phyloP scores from a whole-genome alignment of 2,329 filamentous ascomycete genomes.

The Dryadomyces sulphureus region DNA sequence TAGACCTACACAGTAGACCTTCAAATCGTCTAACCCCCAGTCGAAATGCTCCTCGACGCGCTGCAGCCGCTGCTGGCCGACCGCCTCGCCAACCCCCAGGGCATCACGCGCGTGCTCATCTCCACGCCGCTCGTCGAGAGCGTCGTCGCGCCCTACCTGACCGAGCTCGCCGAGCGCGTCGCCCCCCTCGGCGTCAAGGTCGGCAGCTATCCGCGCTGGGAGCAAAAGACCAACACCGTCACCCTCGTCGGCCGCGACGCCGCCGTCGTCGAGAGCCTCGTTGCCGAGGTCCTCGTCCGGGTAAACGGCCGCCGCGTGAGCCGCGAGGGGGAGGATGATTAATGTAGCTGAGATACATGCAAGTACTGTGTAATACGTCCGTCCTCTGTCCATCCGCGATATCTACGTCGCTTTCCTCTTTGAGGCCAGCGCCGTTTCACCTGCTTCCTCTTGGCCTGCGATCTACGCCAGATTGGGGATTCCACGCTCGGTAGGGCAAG shows the following conservation, averaged over 20 bases:
- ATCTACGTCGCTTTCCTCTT: neutral
- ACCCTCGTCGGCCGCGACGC: slow-evolving; percentile 70
- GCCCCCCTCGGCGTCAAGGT: slow-evolving; percentile 74
- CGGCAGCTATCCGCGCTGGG: slow-evolving; percentile 89
- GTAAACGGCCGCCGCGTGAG: slow-evolving; percentile 58
- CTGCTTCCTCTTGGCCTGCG: neutral
- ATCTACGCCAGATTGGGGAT: neutral
- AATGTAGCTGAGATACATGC: slow-evolving; percentile 8
- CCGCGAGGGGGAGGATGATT: slow-evolving; percentile 59
- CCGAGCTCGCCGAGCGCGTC: slow-evolving; percentile 59
- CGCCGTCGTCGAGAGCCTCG: slow-evolving; percentile 62
- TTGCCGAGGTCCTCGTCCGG: slow-evolving; percentile 61
- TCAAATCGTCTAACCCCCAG: slow-evolving; percentile 18
- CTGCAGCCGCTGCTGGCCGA: slow-evolving; percentile 57
- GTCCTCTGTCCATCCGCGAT: too few relatives aligned
- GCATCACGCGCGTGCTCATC: slow-evolving; percentile 64
- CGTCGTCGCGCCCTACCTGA: slow-evolving; percentile 67
- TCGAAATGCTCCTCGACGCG: slow-evolving; percentile 63
- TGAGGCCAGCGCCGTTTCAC: neutral
- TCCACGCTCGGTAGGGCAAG: neutral
- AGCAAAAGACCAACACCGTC: slow-evolving; percentile 74
- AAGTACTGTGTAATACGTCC: neutral
- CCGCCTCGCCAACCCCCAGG: slow-evolving; percentile 63
- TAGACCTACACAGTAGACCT: neutral
- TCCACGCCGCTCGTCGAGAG: slow-evolving; percentile 83